A percentile compares a stretch with the other conserved stretches of the same genome.
Conservation (phyloP, 1,284 basidiomycete genomes). For the Pholiota adiposa region DNA sequence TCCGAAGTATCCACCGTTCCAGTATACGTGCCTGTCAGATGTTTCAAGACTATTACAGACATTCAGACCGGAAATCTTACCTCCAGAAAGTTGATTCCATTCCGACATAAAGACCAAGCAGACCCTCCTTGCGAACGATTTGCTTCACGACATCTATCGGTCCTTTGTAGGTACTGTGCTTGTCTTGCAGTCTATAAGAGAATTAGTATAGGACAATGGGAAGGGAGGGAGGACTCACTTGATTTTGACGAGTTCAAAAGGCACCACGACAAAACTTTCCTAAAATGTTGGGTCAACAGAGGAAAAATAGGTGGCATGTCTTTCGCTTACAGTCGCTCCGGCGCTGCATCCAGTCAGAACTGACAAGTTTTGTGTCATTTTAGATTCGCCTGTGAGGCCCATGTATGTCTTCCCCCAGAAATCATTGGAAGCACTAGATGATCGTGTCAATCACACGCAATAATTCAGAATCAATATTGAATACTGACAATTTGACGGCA, state of each 20-base stretch:
- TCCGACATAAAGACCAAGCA: conserved; percentile 87
- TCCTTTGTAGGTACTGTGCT: conserved; percentile 85
- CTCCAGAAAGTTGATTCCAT: conserved; percentile 98
- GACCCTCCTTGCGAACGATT: conserved; percentile 76
- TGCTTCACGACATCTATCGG: conserved; percentile 90
- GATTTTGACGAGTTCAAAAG: conserved; percentile 98
- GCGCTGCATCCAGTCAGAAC: conserved; percentile 92
- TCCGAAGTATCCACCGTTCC: conserved; percentile 96
- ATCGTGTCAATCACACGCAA: not conserved
- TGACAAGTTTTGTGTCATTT: conserved; percentile 89
- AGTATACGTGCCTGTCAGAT: conserved; percentile 72
- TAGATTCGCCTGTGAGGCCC: conserved; percentile 64
- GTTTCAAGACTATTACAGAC: not conserved
- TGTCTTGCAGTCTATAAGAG: conserved; percentile 83
- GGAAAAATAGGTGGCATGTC: not conserved
- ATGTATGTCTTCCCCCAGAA: conserved; percentile 90
- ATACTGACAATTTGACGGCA: conserved; percentile 91
- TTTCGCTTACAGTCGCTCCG: conserved; percentile 74
- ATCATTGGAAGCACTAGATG: conserved; percentile 79
- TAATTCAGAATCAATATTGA: conserved; percentile 5
- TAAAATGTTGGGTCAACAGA: conserved; percentile 20
- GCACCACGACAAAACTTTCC: conserved; percentile 92
- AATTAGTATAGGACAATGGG: not conserved
- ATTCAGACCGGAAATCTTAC: conserved; percentile 39
- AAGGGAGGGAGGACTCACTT: conserved; percentile 46